phyloP scores from a whole-genome alignment of 805 yeast species.

The Yamadazyma sp. region DNA sequence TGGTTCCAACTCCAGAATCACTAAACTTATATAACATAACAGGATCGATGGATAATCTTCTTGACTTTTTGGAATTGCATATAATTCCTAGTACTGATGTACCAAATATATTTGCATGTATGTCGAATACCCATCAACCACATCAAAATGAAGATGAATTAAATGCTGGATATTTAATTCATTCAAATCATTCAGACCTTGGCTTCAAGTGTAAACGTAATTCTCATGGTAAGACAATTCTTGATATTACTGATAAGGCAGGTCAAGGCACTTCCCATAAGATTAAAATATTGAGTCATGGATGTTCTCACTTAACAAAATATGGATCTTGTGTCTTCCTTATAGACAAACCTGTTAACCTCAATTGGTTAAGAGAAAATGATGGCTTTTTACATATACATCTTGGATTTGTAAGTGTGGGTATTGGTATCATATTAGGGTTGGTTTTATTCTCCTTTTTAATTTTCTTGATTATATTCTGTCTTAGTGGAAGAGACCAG shows the following conservation, averaged over 20 bases:
- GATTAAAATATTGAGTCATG: slow-evolving; percentile 57
- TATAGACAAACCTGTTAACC: slow-evolving; percentile 64
- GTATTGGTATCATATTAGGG: slow-evolving; percentile 65
- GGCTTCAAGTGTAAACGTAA: slow-evolving; percentile 25
- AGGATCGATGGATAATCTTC: slow-evolving; percentile 39
- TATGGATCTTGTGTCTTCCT: slow-evolving; percentile 51
- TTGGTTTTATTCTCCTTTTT: slow-evolving; percentile 36
- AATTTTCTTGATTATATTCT: slow-evolving; percentile 19
- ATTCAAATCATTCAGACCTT: slow-evolving; percentile 40
- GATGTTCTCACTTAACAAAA: slow-evolving; percentile 45
- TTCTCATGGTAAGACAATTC: slow-evolving; percentile 7
- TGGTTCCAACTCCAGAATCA: slow-evolving; percentile 67
- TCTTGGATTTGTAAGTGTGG: slow-evolving; percentile 65
- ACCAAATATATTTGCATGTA: slow-evolving; percentile 45
- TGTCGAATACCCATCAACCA: slow-evolving; percentile 1
- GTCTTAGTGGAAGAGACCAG: slow-evolving; percentile 13
- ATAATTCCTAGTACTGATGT: slow-evolving; percentile 60
- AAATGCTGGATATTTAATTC: slow-evolving; percentile 39
- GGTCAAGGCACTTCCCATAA: slow-evolving; percentile 35
- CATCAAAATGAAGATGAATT: neutral
- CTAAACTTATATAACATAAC: slow-evolving; percentile 51
- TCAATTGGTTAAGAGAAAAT: slow-evolving; percentile 55
- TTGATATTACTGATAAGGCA: slow-evolving; percentile 6
- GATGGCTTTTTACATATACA: slow-evolving; percentile 52
- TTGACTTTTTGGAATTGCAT: slow-evolving; percentile 63